phyloP scores from a whole-genome alignment of 2,329 filamentous ascomycete species.

The Aspergillus vadensis region DNA sequence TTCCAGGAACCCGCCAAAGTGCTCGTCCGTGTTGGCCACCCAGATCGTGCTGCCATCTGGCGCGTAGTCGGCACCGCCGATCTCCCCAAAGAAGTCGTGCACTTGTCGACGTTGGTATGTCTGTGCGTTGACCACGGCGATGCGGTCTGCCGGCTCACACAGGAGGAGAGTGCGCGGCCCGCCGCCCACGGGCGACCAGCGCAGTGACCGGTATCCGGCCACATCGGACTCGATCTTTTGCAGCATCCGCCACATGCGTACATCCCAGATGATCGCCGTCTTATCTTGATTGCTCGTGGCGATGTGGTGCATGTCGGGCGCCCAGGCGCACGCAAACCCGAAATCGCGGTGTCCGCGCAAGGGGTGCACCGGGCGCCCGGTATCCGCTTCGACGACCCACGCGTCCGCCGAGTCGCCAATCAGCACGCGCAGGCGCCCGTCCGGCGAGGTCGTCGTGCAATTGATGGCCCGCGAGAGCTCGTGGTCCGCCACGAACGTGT shows the following conservation, averaged over 20 bases:
- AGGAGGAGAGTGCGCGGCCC: conserved; percentile 47
- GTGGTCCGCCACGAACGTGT: conserved; percentile 42
- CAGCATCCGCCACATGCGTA: conserved; percentile 44
- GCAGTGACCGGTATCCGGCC: conserved; percentile 47
- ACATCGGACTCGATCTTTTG: conserved; percentile 47
- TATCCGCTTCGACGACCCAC: conserved; percentile 48
- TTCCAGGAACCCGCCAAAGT: conserved; percentile 50
- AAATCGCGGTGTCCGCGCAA: conserved; percentile 47
- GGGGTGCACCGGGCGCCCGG: conserved; percentile 40
- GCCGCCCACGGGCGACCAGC: conserved; percentile 48
- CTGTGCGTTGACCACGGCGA: conserved; percentile 48
- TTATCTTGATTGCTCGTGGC: conserved; percentile 51
- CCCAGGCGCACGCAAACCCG: conserved; percentile 51
- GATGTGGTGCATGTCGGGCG: conserved; percentile 50
- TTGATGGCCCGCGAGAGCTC: conserved; percentile 45
- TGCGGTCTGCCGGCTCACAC: conserved; percentile 48
- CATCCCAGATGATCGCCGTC: conserved; percentile 50
- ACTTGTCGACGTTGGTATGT: conserved; percentile 45
- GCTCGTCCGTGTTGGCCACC: conserved; percentile 47
- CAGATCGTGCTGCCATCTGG: conserved; percentile 46
- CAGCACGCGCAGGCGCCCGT: conserved; percentile 47
- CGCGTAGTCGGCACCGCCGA: conserved; percentile 46
- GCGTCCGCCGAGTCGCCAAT: conserved; percentile 48
- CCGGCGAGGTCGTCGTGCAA: conserved; percentile 48
- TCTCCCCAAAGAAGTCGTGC: conserved; percentile 51